These are phyloP conservation scores for Rhodomyrtus psidioides DNA, from an alignment of 441 rosid species.

Conservation along the genomic window DNA sequence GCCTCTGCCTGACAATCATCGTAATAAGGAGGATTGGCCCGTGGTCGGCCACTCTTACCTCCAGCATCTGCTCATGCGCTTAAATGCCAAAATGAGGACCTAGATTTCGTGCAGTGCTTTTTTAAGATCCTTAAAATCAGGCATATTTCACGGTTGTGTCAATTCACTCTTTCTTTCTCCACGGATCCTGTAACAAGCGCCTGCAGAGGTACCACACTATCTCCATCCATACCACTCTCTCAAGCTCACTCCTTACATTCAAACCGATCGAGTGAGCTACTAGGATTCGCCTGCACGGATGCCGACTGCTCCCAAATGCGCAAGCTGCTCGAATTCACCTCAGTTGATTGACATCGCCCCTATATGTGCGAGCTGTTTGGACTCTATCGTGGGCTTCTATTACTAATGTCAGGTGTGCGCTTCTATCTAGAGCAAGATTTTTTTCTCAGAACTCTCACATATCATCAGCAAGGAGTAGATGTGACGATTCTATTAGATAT, in stretches of 20 bases:
- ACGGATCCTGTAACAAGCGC: not conserved
- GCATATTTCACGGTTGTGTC: not conserved
- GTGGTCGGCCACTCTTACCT: no score
- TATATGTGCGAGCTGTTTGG: not conserved
- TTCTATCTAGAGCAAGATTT: not conserved
- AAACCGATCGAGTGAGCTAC: not conserved
- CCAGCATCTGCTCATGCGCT: no score
- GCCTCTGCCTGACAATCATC: no score
- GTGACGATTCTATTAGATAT: no score
- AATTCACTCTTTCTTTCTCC: not conserved
- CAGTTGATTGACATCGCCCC: not conserved
- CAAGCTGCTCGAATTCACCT: not conserved
- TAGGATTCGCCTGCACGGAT: rapidly evolving
- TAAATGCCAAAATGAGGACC: not conserved
- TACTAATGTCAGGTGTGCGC: not conserved
- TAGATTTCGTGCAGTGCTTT: not conserved
- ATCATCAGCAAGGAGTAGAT: not conserved
- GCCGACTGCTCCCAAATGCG: not conserved
- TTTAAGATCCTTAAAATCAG: not conserved
- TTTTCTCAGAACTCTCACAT: not conserved
- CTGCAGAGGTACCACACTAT: not conserved
- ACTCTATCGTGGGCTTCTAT: not conserved
- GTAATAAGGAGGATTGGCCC: no score
- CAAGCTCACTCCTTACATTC: not conserved
- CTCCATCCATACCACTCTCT: not conserved